Evolutionary conservation across 768 basidiomycete species (phyloP).

Genomic region (Russula virescens): DNA sequence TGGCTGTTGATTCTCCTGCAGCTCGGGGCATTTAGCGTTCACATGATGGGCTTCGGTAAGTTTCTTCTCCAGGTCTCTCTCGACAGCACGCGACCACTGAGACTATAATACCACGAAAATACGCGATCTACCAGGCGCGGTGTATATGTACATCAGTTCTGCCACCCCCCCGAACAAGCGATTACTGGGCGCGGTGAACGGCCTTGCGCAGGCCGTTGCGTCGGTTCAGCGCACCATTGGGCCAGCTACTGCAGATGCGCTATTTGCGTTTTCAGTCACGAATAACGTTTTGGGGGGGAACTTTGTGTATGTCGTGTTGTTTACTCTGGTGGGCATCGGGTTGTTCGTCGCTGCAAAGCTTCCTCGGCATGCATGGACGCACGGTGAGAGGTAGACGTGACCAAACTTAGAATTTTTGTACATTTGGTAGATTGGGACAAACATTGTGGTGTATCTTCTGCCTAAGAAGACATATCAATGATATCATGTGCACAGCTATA

Average conservation of each 20-base stretch:
- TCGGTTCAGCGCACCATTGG: conserved; percentile 42
- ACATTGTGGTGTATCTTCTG: too few species aligned
- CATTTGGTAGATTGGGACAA: too few species aligned
- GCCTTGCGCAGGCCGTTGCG: conserved; percentile 30
- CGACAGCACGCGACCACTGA: not conserved
- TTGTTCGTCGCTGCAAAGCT: not conserved
- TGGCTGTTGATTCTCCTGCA: not conserved
- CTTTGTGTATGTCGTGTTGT: not conserved
- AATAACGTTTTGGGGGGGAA: conserved; percentile 43
- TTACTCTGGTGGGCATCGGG: not conserved
- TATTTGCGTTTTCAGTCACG: conserved; percentile 56
- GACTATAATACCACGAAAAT: not conserved
- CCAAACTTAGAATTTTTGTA: too few species aligned
- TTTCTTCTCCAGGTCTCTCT: not conserved
- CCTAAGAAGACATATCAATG: too few species aligned
- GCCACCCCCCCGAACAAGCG: conserved; percentile 60
- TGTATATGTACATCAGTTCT: conserved; percentile 63
- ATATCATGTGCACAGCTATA: too few species aligned
- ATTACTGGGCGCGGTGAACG: conserved; percentile 43
- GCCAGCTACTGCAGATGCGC: conserved; percentile 52
- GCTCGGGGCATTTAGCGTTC: not conserved
- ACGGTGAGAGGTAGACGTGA: too few species aligned
- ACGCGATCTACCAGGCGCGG: conserved; percentile 40
- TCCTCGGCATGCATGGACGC: not conserved
- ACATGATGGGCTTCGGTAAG: conserved; percentile 2